Evolutionary conservation across 1,139 yeast species (phyloP).

Genomic region (Taiozyma onychis): DNA sequence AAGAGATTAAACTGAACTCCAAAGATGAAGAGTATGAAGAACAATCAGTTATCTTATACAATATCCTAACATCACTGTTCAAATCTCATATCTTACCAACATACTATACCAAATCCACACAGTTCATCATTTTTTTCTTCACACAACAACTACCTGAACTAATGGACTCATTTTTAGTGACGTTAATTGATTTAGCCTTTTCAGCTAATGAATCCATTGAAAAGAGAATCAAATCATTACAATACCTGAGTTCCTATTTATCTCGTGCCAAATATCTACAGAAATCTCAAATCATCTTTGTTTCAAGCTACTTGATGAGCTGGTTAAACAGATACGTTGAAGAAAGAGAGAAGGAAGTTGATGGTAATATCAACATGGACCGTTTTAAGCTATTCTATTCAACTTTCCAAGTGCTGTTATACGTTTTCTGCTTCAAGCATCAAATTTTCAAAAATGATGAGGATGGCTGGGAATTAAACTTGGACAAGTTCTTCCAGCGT

Average conservation of each 20-base stretch:
- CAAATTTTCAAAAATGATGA: conserved; percentile 41
- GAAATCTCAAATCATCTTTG: conserved; percentile 68
- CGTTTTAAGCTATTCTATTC: conserved; percentile 85
- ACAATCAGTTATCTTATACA: conserved; percentile 67
- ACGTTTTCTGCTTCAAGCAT: conserved; percentile 88
- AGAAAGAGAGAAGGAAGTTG: conserved; percentile 80
- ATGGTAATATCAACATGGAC: conserved; percentile 66
- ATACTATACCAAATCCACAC: conserved; percentile 86
- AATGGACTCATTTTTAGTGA: conserved; percentile 78
- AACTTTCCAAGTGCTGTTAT: conserved; percentile 86
- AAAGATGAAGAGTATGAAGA: conserved; percentile 40
- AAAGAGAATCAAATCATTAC: conserved; percentile 81
- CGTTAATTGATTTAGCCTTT: conserved; percentile 79
- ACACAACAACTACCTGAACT: conserved; percentile 80
- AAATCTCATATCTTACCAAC: conserved; percentile 84
- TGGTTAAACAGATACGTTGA: conserved; percentile 79
- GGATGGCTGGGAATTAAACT: conserved; percentile 66
- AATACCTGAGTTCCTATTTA: conserved; percentile 84
- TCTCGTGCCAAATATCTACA: conserved; percentile 80
- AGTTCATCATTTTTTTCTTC: conserved; percentile 74
- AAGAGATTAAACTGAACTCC: conserved; percentile 33
- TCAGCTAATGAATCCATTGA: conserved; percentile 61
- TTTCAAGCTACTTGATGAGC: conserved; percentile 69
- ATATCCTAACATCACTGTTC: conserved; percentile 71
- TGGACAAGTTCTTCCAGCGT: conserved; percentile 84